phyloP scores from a whole-genome alignment of 495 filamentous ascomycete species.

The Neurospora intermedia region DNA sequence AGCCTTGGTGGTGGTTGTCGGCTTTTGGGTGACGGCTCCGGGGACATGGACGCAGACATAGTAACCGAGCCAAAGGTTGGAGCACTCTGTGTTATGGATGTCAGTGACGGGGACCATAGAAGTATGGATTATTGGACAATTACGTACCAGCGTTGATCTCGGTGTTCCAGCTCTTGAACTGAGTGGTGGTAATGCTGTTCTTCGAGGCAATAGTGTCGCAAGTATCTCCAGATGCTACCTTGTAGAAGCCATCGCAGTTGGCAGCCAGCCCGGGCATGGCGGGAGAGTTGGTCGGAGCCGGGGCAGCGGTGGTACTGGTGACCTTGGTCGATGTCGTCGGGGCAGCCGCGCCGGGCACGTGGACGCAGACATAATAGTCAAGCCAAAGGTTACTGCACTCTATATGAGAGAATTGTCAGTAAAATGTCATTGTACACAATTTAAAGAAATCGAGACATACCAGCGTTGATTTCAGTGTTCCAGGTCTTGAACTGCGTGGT shows the following conservation, averaged over 20 bases:
- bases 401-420: conserved; percentile 3
- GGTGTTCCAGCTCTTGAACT: conserved; percentile 27
- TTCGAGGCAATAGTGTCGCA: conserved; percentile 27
- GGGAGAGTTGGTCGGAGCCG: conserved; percentile 10
- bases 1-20: background rate
- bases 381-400: conserved; percentile 5
- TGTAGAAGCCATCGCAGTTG: conserved; percentile 34
- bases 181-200: conserved; percentile 16
- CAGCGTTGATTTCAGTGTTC: conserved; percentile 29
- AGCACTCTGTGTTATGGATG: conserved; percentile 3
- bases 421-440: conserved; percentile 14
- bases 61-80: conserved; percentile 4
- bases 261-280: conserved; percentile 21
- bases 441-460: conserved; percentile 10
- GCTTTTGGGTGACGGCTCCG: background rate
- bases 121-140: conserved; percentile 26
- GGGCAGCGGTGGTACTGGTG: background rate
- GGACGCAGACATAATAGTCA: conserved; percentile 9
- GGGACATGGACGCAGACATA: conserved; percentile 10
- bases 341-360: conserved; percentile 23
- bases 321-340: background rate
- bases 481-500: conserved; percentile 21
- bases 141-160: conserved; percentile 26
- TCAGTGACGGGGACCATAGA: conserved; percentile 5
- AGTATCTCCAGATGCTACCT: conserved; percentile 29